Conservation (phyloP, 2,329 filamentous ascomycete species). For the Sporothrix pallida region DNA sequence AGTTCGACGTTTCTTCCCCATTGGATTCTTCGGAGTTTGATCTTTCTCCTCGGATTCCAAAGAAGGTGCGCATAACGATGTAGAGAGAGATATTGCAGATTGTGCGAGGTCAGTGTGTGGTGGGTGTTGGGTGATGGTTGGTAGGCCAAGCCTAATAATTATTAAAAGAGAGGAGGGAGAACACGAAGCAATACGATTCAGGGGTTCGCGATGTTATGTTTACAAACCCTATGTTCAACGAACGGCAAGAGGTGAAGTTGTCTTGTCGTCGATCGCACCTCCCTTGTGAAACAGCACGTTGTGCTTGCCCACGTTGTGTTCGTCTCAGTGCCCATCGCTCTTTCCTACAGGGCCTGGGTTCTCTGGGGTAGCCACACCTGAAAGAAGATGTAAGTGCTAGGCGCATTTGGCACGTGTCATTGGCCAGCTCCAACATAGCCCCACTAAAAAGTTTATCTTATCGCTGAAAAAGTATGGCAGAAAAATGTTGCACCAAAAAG, state of each 20-base stretch:
- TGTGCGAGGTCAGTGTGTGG: background rate
- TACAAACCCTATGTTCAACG: background rate
- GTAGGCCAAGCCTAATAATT: background rate
- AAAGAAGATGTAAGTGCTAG: background rate
- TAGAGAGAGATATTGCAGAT: too few species aligned
- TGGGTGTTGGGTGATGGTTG: background rate
- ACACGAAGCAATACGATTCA: background rate
- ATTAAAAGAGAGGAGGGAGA: background rate
- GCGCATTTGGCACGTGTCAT: background rate
- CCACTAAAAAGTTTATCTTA: constrained; percentile 34
- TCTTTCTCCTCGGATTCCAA: background rate
- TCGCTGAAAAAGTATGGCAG: constrained; percentile 20
- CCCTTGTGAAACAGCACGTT: constrained; percentile 13
- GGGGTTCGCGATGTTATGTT: background rate
- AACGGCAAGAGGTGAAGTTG: background rate
- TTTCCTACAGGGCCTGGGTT: background rate
- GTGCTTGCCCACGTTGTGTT: background rate
- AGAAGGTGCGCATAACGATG: background rate
- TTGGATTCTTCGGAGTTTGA: background rate
- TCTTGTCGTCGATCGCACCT: constrained; percentile 15
- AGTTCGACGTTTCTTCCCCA: background rate
- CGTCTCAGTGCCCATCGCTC: background rate
- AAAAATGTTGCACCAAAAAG: constrained; percentile 16
- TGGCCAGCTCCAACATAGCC: background rate
- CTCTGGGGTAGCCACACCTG: too few species aligned